Evolutionary conservation across 2,329 filamentous ascomycete species (phyloP).

Genomic region (Paraphaeosphaeria sporulosa): DNA sequence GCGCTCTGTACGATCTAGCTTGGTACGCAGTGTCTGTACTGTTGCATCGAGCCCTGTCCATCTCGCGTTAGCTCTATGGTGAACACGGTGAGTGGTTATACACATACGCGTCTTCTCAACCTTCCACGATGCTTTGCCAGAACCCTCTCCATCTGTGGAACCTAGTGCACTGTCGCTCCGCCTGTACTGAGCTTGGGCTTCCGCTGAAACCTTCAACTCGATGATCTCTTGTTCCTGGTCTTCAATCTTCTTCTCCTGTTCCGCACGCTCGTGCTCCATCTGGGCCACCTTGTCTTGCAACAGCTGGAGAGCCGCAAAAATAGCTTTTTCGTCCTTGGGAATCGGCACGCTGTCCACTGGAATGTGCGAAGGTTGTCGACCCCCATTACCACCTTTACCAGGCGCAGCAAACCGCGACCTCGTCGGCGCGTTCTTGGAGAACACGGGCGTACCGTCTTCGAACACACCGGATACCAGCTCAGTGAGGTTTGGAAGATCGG

Average conservation of each 20-base stretch:
- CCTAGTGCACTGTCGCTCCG: constrained; percentile 58
- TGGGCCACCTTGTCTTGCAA: constrained; percentile 65
- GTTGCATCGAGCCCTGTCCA: constrained; percentile 64
- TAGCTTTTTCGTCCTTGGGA: constrained; percentile 68
- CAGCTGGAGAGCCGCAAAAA: constrained; percentile 67
- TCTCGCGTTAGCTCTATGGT: constrained; percentile 21
- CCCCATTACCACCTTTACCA: constrained; percentile 39
- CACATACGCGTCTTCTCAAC: constrained; percentile 67
- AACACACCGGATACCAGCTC: constrained; percentile 67
- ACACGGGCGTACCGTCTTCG: constrained; percentile 65
- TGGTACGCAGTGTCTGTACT: constrained; percentile 66
- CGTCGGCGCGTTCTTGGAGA: constrained; percentile 58
- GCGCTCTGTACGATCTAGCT: constrained; percentile 68
- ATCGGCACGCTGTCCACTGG: constrained; percentile 63
- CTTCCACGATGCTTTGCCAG: constrained; percentile 46
- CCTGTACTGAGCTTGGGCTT: constrained; percentile 50
- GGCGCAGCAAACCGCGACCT: constrained; percentile 64
- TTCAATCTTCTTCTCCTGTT: constrained; percentile 58
- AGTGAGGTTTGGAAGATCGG: constrained; percentile 67
- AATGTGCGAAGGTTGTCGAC: constrained; percentile 48
- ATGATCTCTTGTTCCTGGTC: constrained; percentile 62
- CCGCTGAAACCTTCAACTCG: constrained; percentile 57
- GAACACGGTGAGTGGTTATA: constrained; percentile 21
- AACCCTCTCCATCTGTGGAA: constrained; percentile 57
- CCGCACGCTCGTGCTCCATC: constrained; percentile 63